phyloP scores from a whole-genome alignment of 352 stramenopile species.

The Phytophthora idaei region DNA sequence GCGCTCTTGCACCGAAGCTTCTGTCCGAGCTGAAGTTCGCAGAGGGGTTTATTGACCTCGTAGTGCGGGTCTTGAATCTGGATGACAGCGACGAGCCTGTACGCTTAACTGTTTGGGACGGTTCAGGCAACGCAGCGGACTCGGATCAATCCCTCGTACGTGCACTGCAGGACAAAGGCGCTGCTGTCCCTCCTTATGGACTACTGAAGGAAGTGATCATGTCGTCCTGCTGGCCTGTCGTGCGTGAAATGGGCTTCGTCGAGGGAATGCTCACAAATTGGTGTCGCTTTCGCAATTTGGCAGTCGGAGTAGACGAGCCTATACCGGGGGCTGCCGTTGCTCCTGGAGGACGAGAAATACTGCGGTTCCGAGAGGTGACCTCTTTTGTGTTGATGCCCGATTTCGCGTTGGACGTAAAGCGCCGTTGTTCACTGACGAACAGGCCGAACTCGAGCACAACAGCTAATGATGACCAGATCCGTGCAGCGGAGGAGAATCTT shows the following conservation, averaged over 20 bases:
- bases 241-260: conserved; percentile 62
- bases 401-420: conserved; percentile 49
- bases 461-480: not conserved
- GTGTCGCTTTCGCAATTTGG: conserved; percentile 80
- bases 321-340: conserved; percentile 14
- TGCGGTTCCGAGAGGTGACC: conserved; percentile 76
- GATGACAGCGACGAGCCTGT: conserved; percentile 34
- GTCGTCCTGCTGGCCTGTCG: conserved; percentile 67
- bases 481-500: not conserved
- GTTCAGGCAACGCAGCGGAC: conserved; percentile 43
- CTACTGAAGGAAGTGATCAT: conserved; percentile 69
- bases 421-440: conserved; percentile 29
- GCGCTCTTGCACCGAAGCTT: conserved; percentile 42
- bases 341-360: conserved; percentile 16
- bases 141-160: conserved; percentile 20
- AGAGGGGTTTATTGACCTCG: conserved; percentile 63
- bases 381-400: conserved; percentile 69
- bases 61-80: conserved; percentile 62
- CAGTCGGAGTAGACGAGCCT: conserved; percentile 45
- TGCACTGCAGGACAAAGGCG: conserved; percentile 23
- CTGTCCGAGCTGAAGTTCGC: conserved; percentile 50
- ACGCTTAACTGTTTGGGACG: conserved; percentile 72
- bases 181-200: conserved; percentile 39
- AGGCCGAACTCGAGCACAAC: not conserved
- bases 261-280: conserved; percentile 47